phyloP scores from a whole-genome alignment of 257 asterid genomes.

The Nicotiana knightiana region DNA sequence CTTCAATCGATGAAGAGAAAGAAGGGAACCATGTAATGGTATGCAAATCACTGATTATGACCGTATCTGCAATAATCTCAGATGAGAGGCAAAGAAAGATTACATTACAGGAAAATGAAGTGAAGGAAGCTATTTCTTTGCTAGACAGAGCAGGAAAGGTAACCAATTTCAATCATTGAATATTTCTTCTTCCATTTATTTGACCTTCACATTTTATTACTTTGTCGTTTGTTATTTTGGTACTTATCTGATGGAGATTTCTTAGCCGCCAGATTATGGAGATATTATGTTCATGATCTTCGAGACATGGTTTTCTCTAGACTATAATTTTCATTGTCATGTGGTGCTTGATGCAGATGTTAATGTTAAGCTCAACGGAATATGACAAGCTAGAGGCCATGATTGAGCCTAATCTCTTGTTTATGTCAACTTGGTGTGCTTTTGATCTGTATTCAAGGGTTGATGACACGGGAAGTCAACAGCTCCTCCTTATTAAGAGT shows the following conservation, averaged over 20 bases:
- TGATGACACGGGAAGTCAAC: conserved; percentile 54
- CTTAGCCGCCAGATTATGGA: background rate
- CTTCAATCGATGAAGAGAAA: conserved; percentile 44
- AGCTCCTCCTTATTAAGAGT: conserved; percentile 55
- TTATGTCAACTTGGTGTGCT: conserved; percentile 82
- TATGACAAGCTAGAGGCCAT: conserved; percentile 27
- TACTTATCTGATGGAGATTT: background rate
- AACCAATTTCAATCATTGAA: conserved; percentile 10
- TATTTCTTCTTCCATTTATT: background rate
- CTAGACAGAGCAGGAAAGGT: conserved; percentile 88
- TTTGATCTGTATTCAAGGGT: conserved; percentile 66
- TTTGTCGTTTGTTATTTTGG: background rate
- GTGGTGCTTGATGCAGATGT: conserved; percentile 45
- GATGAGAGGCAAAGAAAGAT: conserved; percentile 54
- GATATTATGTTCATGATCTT: background rate
- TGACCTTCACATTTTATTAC: background rate
- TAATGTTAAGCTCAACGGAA: conserved; percentile 37
- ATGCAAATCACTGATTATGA: conserved; percentile 61
- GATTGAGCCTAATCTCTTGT: conserved; percentile 53
- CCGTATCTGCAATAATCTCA: conserved; percentile 71
- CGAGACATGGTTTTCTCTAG: conserved; percentile 5
- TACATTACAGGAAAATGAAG: conserved; percentile 57
- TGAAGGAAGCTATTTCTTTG: conserved; percentile 60
- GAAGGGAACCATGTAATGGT: conserved; percentile 48
- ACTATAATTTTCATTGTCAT: background rate